A percentile compares a stretch with the other conserved stretches of the same genome.
Evolutionary conservation across 2,329 filamentous ascomycete genomes (phyloP).

Genomic region (Gnomoniopsis sp.): DNA sequence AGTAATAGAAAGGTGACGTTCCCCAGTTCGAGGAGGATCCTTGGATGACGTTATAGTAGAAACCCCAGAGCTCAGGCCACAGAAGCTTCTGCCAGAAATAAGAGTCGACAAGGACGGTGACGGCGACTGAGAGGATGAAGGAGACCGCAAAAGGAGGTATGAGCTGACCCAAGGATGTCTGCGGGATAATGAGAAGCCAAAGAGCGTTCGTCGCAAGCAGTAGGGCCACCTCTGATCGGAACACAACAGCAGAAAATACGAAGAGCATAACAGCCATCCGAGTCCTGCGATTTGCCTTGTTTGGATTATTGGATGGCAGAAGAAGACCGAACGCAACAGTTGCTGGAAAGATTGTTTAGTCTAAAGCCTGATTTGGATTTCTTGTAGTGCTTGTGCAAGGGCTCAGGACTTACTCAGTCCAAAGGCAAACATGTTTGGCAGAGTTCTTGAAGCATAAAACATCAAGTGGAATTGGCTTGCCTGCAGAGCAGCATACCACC

Average conservation of each 20-base stretch:
- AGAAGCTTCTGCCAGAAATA: conserved; percentile 87
- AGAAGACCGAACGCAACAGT: conserved; percentile 59
- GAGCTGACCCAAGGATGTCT: conserved; percentile 53
- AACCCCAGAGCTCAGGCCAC: conserved; percentile 88
- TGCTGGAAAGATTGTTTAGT: conserved; percentile 39
- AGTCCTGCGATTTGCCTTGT: conserved; percentile 40
- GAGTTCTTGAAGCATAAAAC: conserved; percentile 85
- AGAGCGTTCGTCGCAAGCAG: conserved; percentile 67
- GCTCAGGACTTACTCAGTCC: conserved; percentile 63
- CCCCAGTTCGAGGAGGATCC: conserved; percentile 87
- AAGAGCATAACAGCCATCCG: conserved; percentile 70
- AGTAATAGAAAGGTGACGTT: conserved; percentile 79
- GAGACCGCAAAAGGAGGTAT: conserved; percentile 65
- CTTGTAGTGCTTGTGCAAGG: neutral
- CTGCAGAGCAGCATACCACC: conserved; percentile 79
- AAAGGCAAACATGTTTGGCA: conserved; percentile 98
- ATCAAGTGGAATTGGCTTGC: conserved; percentile 86
- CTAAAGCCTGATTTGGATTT: neutral
- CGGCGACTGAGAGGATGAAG: conserved; percentile 60
- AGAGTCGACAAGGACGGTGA: conserved; percentile 77
- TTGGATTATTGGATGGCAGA: conserved; percentile 33
- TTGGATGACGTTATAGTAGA: conserved; percentile 86
- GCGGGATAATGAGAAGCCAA: conserved; percentile 57
- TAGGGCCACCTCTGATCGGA: conserved; percentile 85
- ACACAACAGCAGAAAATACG: conserved; percentile 77